phyloP scores from a whole-genome alignment of 83 land plant genomes.

The Picea engelmannii region DNA sequence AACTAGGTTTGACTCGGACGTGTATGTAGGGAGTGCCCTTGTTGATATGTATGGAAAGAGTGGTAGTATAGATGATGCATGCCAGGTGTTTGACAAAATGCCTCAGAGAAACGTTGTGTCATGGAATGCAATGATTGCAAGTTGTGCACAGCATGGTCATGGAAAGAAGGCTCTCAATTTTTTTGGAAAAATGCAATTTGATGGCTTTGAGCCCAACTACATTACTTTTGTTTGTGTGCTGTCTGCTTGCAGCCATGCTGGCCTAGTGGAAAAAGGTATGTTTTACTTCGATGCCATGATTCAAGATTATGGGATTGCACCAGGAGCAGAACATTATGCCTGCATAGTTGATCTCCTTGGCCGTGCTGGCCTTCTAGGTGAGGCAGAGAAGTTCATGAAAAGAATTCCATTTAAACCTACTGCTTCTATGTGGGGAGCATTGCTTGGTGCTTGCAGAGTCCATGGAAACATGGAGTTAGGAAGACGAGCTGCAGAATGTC shows the following conservation, averaged over 20 bases:
- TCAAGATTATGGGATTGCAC: constrained; percentile 10
- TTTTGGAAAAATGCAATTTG: constrained; percentile 13
- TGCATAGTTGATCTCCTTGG: constrained; percentile 19
- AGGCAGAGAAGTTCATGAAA: no score
- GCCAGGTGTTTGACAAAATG: constrained; percentile 13
- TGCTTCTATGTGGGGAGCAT: no score
- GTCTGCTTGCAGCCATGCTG: constrained; percentile 28
- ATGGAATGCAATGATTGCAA: constrained; percentile 22
- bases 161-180: constrained; percentile 11
- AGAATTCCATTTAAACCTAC: no score
- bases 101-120: constrained; percentile 18
- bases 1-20: background rate
- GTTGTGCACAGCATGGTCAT: constrained; percentile 13
- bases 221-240: constrained; percentile 16
- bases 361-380: constrained; percentile 19
- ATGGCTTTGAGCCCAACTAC: constrained; percentile 10
- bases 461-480: no score
- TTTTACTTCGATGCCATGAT: constrained; percentile 13
- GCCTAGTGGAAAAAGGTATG: constrained; percentile 17
- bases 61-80: constrained; percentile 19
- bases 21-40: constrained; percentile 19
- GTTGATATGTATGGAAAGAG: constrained; percentile 24
- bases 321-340: constrained; percentile 18
- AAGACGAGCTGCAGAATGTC: no score
- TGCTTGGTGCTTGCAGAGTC: no score